These are phyloP conservation scores for Platanthera zijinensis DNA, from an alignment of 106 monocot species.

Conservation along the genomic window DNA sequence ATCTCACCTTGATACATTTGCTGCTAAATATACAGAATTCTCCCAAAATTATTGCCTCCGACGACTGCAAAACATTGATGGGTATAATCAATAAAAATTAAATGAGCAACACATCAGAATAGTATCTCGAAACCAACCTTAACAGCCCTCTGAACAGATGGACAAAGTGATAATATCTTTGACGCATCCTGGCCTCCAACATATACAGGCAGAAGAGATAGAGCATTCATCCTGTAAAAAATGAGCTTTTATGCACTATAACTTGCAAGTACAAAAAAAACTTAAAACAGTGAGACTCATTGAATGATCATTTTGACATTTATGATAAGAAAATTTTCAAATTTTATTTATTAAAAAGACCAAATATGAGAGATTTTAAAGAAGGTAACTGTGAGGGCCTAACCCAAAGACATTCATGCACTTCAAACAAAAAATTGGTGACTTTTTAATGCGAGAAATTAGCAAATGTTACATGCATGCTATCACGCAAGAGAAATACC, in stretches of 20 bases:
- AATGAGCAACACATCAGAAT: conserved; percentile 9
- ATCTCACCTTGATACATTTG: conserved; percentile 48
- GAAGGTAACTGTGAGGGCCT: neutral
- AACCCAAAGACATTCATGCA: neutral
- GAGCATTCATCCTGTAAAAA: conserved; percentile 68
- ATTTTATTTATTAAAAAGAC: neutral
- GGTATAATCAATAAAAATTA: conserved; percentile 8
- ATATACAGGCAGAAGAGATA: conserved; percentile 73
- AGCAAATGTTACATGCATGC: neutral
- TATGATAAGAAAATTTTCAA: neutral
- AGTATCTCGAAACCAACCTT: conserved; percentile 34
- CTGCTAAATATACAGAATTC: conserved; percentile 56
- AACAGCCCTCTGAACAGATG: conserved; percentile 63
- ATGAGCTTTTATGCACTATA: neutral
- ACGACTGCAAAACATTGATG: conserved; percentile 36
- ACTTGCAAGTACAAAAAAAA: neutral
- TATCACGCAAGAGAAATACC: no score
- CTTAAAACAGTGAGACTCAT: neutral
- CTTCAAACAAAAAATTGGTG: neutral
- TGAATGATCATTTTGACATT: neutral
- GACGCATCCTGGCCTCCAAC: conserved; percentile 55
- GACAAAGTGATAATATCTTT: conserved; percentile 67
- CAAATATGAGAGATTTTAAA: neutral
- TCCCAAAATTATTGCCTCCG: conserved; percentile 53
- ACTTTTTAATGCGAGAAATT: neutral